Evolutionary conservation across 768 basidiomycete genomes (phyloP), one percentile per base, ranked within the genome.

Genomic region (Tricholoma bakamatsutake): DNA sequence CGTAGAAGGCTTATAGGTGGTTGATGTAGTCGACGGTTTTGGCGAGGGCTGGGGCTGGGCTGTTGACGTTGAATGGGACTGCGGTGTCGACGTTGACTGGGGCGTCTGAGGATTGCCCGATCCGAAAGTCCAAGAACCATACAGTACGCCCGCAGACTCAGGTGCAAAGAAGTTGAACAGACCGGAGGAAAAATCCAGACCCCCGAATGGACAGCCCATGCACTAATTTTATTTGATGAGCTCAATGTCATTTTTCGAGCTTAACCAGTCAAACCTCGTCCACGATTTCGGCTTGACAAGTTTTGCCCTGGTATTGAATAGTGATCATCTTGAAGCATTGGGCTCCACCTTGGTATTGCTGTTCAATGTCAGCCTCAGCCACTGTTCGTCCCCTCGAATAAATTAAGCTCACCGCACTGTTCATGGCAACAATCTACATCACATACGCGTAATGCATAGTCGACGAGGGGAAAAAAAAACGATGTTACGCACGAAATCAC

Each of bases 261-360:
- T 11, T 12, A 24, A 21, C 5, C 13, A 24, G 37, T 66, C 69
- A 53, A 47, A 81, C 82, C 73, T 72, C 61, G 60, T 88, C 86
- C 55, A 69, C 70, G 51, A 88, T 78, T 50, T 63, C 60, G 30
- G 67, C 67, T 48, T 61, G 59, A 40, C 74, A 59, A 39, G 76
- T 71, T 66, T 78, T 77, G 40, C 85, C 85, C 37, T 71, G 69
- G 66, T 68, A 74, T 4, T 69, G 67, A 54, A 88, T 80, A 12
- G 77, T 78, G 64, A 88, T 81, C 58, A 54, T 63, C 63, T 82
- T 67, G 62, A 70, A 77, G 62, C 87, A 88, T 55, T 79, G 49
- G 11, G 54, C 52, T 33, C 59, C 63, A 24, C 55, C 54, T 33
- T 49, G 54, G 34, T 56, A 66, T 64, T 66, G 63, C 65, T 66